phyloP scores from a whole-genome alignment of 148 eudicot genomes.

The Vaccinium macrocarpon region DNA sequence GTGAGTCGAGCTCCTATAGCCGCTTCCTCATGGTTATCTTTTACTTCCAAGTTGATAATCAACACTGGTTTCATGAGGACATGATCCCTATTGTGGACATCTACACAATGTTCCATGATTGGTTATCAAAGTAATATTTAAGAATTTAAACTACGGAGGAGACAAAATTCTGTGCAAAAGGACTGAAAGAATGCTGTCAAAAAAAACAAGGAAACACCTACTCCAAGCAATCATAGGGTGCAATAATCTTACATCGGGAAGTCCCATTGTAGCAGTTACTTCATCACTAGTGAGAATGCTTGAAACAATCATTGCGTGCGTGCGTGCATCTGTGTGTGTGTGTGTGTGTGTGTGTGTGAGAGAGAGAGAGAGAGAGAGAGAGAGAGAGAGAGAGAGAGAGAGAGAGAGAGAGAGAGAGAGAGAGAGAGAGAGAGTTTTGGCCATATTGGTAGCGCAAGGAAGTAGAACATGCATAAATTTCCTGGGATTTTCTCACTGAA shows the following conservation, averaged over 20 bases:
- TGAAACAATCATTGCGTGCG: neutral
- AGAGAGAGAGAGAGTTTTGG: neutral
- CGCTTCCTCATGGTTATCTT: constrained; percentile 98
- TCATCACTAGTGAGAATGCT: neutral
- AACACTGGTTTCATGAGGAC: constrained; percentile 75
- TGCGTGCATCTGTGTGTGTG: no score
- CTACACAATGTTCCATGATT: constrained; percentile 34
- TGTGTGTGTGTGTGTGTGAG: no score
- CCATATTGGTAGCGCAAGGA: neutral
- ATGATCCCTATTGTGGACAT: constrained; percentile 79
- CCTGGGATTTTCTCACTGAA: neutral
- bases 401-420: constrained; percentile 4
- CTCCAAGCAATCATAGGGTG: neutral
- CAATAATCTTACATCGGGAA: neutral
- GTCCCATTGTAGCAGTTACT: neutral
- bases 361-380: no score
- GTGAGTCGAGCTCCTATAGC: constrained; percentile 86
- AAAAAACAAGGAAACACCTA: neutral
- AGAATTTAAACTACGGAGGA: neutral
- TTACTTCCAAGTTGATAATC: constrained; percentile 84
- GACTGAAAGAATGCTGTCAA: neutral
- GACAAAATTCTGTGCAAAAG: neutral
- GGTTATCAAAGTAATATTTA: neutral
- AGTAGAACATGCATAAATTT: neutral
- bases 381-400: no score